These are phyloP conservation scores for Ophiostoma himal-ulmi DNA, from an alignment of 2,329 filamentous ascomycete genomes.

Conservation along the genomic window DNA sequence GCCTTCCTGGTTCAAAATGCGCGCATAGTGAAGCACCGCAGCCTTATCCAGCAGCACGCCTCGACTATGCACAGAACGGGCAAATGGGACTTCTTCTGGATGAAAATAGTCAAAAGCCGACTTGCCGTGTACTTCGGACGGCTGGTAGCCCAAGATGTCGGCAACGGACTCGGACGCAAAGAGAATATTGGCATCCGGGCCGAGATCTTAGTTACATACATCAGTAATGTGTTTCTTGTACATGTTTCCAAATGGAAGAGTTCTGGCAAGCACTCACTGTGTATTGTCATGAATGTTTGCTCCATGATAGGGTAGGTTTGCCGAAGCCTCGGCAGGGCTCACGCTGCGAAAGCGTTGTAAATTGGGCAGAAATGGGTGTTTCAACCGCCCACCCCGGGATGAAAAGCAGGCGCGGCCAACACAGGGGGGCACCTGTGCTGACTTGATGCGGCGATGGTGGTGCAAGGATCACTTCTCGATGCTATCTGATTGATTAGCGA, in stretches of 20 bases:
- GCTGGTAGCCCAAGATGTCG: slow-evolving; percentile 75
- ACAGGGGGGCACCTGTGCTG: background rate
- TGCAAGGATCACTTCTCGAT: background rate
- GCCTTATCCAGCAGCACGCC: slow-evolving; percentile 76
- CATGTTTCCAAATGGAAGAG: too few relatives aligned
- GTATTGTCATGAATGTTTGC: slow-evolving; percentile 86
- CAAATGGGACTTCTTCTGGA: slow-evolving; percentile 70
- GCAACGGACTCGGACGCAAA: slow-evolving; percentile 79
- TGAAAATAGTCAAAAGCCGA: slow-evolving; percentile 86
- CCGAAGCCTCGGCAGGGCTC: slow-evolving; percentile 23
- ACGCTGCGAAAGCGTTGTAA: background rate
- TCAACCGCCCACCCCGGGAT: background rate
- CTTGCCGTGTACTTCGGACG: slow-evolving; percentile 66
- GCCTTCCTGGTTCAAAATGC: slow-evolving; percentile 61
- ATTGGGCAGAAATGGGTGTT: background rate
- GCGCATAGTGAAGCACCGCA: slow-evolving; percentile 74
- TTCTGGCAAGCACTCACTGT: slow-evolving; percentile 55
- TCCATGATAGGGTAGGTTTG: slow-evolving; percentile 50
- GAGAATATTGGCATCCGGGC: slow-evolving; percentile 68
- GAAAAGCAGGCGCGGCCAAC: slow-evolving; percentile 1
- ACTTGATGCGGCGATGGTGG: background rate
- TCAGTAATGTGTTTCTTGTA: background rate
- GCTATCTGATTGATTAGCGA: background rate
- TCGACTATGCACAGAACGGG: slow-evolving; percentile 64
- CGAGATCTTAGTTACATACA: slow-evolving; percentile 52